Conservation (phyloP, 140 eudicot genomes). For the Senecio squalidus region DNA sequence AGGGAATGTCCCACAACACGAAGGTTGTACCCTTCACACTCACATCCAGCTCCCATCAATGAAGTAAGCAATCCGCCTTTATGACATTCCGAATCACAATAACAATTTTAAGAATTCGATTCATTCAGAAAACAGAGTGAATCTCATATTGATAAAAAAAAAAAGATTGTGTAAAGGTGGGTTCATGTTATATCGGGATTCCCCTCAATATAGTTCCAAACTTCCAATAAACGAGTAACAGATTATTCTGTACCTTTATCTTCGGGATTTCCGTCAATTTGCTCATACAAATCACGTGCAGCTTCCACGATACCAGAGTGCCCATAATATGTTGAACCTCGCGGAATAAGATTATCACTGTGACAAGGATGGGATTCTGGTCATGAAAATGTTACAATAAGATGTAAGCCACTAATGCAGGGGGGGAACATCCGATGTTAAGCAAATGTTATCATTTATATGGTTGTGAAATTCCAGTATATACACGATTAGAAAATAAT, state of each 20-base stretch:
- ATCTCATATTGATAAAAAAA: background rate
- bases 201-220: too few relatives aligned
- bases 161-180: too few relatives aligned
- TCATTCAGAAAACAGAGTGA: background rate
- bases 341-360: slow-evolving; percentile 46
- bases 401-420: slow-evolving; percentile 15
- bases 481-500: too few relatives aligned
- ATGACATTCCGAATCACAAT: slow-evolving; percentile 22
- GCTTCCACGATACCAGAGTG: too few relatives aligned
- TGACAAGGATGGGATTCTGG: slow-evolving; percentile 32
- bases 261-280: too few relatives aligned
- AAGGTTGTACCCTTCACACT: slow-evolving; percentile 60
- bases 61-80: slow-evolving; percentile 58
- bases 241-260: too few relatives aligned
- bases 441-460: background rate
- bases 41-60: slow-evolving; percentile 58
- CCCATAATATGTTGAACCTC: slow-evolving; percentile 46
- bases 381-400: slow-evolving; percentile 25
- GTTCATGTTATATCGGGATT: too few relatives aligned
- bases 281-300: too few relatives aligned
- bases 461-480: too few relatives aligned
- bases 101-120: slow-evolving; percentile 1
- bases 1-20: slow-evolving; percentile 78
- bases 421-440: background rate
- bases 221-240: too few relatives aligned